Conservation (phyloP, 768 basidiomycete genomes). For the Hericium alpestre region DNA sequence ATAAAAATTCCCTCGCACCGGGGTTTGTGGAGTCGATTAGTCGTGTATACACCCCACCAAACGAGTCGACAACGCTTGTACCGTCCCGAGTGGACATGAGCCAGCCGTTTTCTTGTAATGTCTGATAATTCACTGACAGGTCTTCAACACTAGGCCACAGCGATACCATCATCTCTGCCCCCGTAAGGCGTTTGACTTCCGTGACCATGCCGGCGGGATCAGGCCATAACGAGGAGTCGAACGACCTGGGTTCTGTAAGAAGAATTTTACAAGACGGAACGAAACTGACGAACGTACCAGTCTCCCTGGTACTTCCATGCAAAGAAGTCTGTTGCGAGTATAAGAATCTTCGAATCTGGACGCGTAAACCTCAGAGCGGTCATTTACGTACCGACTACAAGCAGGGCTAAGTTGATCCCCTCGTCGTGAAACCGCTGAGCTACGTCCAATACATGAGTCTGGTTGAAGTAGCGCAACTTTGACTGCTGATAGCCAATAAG, state of each 20-base stretch:
- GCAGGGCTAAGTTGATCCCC: neutral
- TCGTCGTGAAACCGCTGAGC: neutral
- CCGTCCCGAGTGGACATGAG: neutral
- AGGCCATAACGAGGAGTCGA: neutral
- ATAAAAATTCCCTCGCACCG: neutral
- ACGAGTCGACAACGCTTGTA: neutral
- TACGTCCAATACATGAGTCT: neutral
- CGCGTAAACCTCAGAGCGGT: too few species aligned
- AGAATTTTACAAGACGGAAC: too few species aligned
- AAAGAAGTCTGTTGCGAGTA: neutral
- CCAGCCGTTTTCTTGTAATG: neutral
- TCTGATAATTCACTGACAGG: neutral
- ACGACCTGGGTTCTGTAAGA: neutral
- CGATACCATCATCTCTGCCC: neutral
- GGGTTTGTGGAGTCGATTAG: neutral
- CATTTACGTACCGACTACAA: neutral
- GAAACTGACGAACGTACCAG: neutral
- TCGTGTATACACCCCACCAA: neutral
- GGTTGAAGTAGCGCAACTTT: neutral
- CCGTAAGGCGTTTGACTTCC: neutral
- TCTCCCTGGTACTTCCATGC: neutral
- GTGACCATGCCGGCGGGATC: neutral
- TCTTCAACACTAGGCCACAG: neutral
- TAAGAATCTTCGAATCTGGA: neutral
- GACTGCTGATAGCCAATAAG: neutral